phyloP scores from a whole-genome alignment of 2,329 filamentous ascomycete genomes.

The Thyridium curvatum region DNA sequence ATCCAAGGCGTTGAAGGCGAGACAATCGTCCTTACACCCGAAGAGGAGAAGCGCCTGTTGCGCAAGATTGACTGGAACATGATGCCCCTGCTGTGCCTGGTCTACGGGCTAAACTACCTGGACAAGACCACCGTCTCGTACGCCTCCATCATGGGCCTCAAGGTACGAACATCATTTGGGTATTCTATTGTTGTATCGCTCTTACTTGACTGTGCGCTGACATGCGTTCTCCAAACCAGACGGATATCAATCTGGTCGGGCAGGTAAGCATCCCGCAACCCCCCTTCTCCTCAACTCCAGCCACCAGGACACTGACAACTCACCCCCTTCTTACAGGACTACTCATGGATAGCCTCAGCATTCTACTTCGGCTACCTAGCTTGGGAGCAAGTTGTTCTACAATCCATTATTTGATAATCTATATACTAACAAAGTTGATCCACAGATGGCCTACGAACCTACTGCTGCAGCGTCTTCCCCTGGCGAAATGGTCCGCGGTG shows the following conservation, averaged over 20 bases:
- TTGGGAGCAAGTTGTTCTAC: too few species aligned
- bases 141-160: conserved; percentile 47
- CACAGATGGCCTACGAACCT: conserved; percentile 46
- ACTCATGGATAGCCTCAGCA: conserved; percentile 44
- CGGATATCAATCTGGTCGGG: conserved; percentile 33
- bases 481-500: conserved; percentile 60
- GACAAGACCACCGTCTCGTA: conserved; percentile 38
- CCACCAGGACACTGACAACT: too few species aligned
- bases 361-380: conserved; percentile 43
- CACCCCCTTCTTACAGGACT: conserved; percentile 24
- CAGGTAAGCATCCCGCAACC: too few species aligned
- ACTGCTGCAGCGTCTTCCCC: conserved; percentile 55
- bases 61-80: conserved; percentile 39
- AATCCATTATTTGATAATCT: too few species aligned
- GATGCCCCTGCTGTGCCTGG: conserved; percentile 46
- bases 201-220: neutral
- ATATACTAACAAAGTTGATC: too few species aligned
- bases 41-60: conserved; percentile 31
- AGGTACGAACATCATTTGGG: conserved; percentile 15
- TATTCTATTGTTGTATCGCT: too few species aligned
- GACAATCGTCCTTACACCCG: conserved; percentile 26
- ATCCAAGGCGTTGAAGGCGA: conserved; percentile 26
- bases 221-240: conserved; percentile 8
- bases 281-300: too few species aligned
- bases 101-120: conserved; percentile 53